Evolutionary conservation across 1,139 yeast genomes (phyloP), one percentile per base, ranked within the genome.

Genomic region (Groenewaldozyma auringiensis): DNA sequence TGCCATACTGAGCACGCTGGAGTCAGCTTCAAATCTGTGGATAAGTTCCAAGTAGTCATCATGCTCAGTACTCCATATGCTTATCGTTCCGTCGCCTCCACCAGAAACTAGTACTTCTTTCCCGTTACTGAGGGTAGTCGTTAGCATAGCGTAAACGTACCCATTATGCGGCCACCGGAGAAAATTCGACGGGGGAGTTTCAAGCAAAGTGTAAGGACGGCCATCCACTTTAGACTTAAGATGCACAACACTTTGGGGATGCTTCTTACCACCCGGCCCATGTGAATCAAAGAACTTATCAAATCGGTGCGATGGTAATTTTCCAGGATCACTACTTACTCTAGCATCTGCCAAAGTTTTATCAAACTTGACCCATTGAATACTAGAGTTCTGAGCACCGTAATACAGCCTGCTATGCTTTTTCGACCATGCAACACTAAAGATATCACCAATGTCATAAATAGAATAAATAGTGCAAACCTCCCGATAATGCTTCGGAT

Each of bases 311-410:
- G 87, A 83, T 0, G 98, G 98, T 52, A 88, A 69, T 31, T 75
- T 71, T 18, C 69, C 63, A 2, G 70, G 66, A 46, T 71, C 70
- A 27, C 53, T 53, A 18, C 62, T 53, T 35, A 61, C 52, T 46
- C 60, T 54, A 42, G 50, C 45, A 13, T 44, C 47, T 14, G 34
- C 53, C 11, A 46, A 32, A 40, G 34, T 36, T 17, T 31, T 17
- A 22, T 32, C 37, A 21, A 77, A 60, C 33, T 65, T 66, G 51
- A 86, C 78, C 81, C 86, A 89, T 36, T 86, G 75, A 20, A 92
- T 75, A 1, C 92, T 77, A 1, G 97, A 96, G 61, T 89, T 89
- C 62, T 92, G 97, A 9, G 95, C 82, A 1, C 98, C 98, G 54
- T 87, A 76, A 53, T 81, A 86, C 9, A 92, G 68, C 0, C 87